Evolutionary conservation across 805 yeast species (phyloP), one percentile per base, ranked within the genome.

Genomic region (Lipomyces starkeyi): DNA sequence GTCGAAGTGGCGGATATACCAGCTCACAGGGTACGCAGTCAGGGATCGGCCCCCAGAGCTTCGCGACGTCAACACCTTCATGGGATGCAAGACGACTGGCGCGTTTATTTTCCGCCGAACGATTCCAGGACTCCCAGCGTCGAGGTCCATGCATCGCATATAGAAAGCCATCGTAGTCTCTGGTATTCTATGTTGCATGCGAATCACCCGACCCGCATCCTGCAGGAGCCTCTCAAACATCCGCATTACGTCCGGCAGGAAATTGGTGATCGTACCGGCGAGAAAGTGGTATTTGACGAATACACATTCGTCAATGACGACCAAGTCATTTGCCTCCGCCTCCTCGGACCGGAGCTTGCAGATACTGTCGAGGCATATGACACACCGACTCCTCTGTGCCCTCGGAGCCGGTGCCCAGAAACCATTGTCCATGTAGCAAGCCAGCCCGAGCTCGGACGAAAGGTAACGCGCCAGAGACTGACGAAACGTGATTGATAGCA

Each of bases 221-320:
- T n/a, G n/a, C n/a, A n/a, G n/a, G n/a, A n/a, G n/a, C n/a, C n/a
- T n/a, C n/a, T n/a, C n/a, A 61, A 59, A 59, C 2, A 17, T 27
- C 32, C 29, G 20, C 57, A 59, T 7, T 63, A 59, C 62, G 1
- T 29, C 32, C 6, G 62, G 56, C 11, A 59, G 40, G n/a, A 34
- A 53, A 5, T 13, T 52, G 9, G 25, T 52, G 55, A 52, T 52
- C 2, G 55, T 52, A 9, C 55, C 55, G 25, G 62, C 62, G 25
- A 59, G 56, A 6, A 59, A 40, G 29, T 59, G 62, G 22, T 35
- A 40, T 62, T 59, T 2, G 25, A 40, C 63, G 2, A 35, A 60
- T 8, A 60, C 60, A 27, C 60, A 60, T 13, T 60, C 63, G 27
- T 60, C 60, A 49, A 60, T 34, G 14, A 60, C 63, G 43, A 60